Base-by-base conservation (phyloP, 208 protist genomes). In the Crithidia acanthocephali region DNA sequence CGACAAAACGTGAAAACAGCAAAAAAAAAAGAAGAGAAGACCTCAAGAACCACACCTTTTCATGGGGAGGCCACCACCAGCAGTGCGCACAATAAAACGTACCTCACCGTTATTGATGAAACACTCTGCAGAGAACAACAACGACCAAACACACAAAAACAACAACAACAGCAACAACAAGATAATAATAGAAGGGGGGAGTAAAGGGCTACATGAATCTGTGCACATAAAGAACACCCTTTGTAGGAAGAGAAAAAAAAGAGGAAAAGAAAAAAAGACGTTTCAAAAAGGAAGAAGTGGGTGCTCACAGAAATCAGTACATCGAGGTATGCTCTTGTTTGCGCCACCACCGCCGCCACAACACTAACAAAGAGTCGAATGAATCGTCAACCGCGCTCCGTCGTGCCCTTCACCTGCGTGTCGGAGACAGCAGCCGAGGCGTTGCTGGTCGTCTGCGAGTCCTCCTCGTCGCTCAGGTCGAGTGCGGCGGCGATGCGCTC, bases 381-480 rank as follows among this genome's bases (percentile, higher is more conserved):
- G 45, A 61, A 42, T 9, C 52, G 30, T 28, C 25, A 75, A n/a
- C 61, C 52, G 7, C 51, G 44, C 0, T 59, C 67, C 27, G 30
- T 67, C 67, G 61, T 27, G 18, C 35, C 64, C 16, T n/a, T 48
- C 37, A 68, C 18, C n/a, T 22, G 16, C 52, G 37, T 66, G 16
- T 70, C 68, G 9, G 25, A 35, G 16, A 47, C 51, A 3, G 28
- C 51, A 8, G 15, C 48, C 6, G 51, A 51, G 47, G 45, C 37
- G 51, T 67, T 70, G 52, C 25, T 44, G 25, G 42, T 4, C 15
- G 67, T 56, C 23, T 45, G 58, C 22, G 51, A 40, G 48, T 66
- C 61, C 22, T 66, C 55, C n/a, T n/a, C n/a, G 47, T 73, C 61
- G 25, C 56, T 63, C 23, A 73, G 55, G 42, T 64, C 59, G 25